Conservation (phyloP, 2,329 filamentous ascomycete genomes). For the Pseudogymnoascus sp. region DNA sequence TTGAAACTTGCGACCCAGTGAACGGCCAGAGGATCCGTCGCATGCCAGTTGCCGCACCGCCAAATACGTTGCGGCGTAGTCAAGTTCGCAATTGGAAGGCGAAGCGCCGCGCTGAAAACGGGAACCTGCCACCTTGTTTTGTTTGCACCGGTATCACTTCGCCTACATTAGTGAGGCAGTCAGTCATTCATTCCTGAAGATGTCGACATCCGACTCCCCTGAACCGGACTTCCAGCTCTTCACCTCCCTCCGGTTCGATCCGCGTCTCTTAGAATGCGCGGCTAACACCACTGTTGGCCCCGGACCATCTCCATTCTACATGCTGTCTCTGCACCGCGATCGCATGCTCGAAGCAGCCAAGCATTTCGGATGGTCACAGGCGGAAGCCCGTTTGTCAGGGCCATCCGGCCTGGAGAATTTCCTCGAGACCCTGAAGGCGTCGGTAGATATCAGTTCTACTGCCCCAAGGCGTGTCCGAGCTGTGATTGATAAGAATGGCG, state of each 20-base stretch:
- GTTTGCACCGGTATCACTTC: neutral
- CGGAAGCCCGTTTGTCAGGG: constrained; percentile 37
- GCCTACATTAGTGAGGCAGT: neutral
- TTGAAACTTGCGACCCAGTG: neutral
- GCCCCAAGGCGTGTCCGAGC: constrained; percentile 45
- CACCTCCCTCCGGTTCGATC: constrained; percentile 65
- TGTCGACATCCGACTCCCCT: neutral
- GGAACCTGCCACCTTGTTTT: neutral
- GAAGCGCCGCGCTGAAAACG: neutral
- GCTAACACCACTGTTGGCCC: constrained; percentile 22
- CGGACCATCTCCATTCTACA: constrained; percentile 58
- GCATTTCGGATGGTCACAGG: constrained; percentile 46
- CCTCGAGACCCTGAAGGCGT: constrained; percentile 29
- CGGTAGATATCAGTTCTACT: constrained; percentile 21
- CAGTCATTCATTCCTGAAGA: neutral
- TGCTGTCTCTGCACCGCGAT: constrained; percentile 69
- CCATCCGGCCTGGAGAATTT: constrained; percentile 37
- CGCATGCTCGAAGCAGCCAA: constrained; percentile 59
- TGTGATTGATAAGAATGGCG: constrained; percentile 42
- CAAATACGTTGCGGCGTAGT: neutral
- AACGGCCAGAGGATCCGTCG: neutral
- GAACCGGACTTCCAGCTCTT: constrained; percentile 49
- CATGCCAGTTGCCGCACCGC: neutral
- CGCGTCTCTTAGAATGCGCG: constrained; percentile 36
- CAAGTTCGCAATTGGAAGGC: constrained; percentile 4